Base-by-base conservation (phyloP, 2,329 filamentous ascomycete genomes). In the Gliomastix tumulicola region DNA sequence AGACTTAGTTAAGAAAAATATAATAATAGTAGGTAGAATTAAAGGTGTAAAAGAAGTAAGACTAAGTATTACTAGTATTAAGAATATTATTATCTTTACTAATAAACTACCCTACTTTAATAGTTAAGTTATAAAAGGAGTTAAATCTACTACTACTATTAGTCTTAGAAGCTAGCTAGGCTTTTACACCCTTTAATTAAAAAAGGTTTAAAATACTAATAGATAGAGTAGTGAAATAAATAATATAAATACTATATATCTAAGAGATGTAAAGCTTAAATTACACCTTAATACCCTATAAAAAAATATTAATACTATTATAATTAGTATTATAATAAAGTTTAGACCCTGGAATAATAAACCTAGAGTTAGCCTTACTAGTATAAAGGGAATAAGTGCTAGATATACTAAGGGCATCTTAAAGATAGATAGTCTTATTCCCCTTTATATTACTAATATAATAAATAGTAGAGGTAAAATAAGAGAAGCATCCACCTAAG, bases 361-460 rank as follows among this genome's bases (percentile, higher is more conserved):
- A n/a, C n/a, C n/a, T n/a, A n/a, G n/a, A n/a, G n/a, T n/a, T n/a
- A n/a, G n/a, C n/a, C n/a, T n/a, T n/a, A n/a, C n/a, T n/a, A n/a
- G n/a, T n/a, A n/a, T n/a, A n/a, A n/a, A n/a, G n/a, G n/a, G 9
- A 12, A 31, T 12, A 31, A 12, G 19, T 16, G 17, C 32, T 12
- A 15, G 16, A 33, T 15, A 16, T 28, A 15, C 8, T 18, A n/a
- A 32, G 9, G 21, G 7, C 18, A n/a, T 5, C 11, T 25, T 9
- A 25, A n/a, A 25, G 9, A 25, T 25, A 9, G n/a, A n/a, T 25
- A 25, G n/a, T 25, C 9, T 9, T 25, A 25, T n/a, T 25, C n/a
- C n/a, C 22, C n/a, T 9, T 25, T 25, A 25, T 25, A 25, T 25
- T 9, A 25, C 32, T 36, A 38, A 22, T 32, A 40, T 30, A 34